Evolutionary conservation across 2,329 filamentous ascomycete species (phyloP).

Genomic region (Aspergillus felis): DNA sequence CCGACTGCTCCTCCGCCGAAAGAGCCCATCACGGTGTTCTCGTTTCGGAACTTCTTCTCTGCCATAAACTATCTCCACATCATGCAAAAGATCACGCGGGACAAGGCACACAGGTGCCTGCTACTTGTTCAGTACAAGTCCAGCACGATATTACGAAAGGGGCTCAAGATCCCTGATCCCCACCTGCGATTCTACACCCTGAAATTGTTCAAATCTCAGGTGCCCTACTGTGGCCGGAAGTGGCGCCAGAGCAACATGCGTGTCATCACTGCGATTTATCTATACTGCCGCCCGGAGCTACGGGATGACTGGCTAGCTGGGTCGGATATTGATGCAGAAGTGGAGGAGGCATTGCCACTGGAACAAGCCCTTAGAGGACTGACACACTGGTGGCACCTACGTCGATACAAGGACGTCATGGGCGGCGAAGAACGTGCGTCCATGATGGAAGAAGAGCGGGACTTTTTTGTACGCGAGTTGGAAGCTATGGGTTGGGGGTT

Average conservation of each 20-base stretch:
- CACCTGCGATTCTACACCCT: slow-evolving; percentile 88
- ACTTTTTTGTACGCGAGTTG: slow-evolving; percentile 74
- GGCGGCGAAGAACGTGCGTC: slow-evolving; percentile 45
- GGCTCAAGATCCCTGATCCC: slow-evolving; percentile 83
- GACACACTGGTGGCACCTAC: slow-evolving; percentile 92
- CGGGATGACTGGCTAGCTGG: slow-evolving; percentile 92
- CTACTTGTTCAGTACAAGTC: slow-evolving; percentile 95
- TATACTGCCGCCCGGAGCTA: slow-evolving; percentile 88
- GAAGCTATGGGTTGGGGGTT: slow-evolving; percentile 62
- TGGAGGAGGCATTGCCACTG: slow-evolving; percentile 85
- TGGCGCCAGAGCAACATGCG: slow-evolving; percentile 99
- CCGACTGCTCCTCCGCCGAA: slow-evolving; percentile 65
- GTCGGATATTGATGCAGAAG: slow-evolving; percentile 85
- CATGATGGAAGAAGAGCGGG: slow-evolving; percentile 66
- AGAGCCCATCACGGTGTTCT: slow-evolving; percentile 79
- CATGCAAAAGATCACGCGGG: slow-evolving; percentile 95
- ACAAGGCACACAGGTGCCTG: slow-evolving; percentile 91
- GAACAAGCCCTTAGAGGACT: slow-evolving; percentile 86
- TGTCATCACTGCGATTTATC: slow-evolving; percentile 93
- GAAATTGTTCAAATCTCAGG: slow-evolving; percentile 97
- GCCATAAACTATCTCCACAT: slow-evolving; percentile 92
- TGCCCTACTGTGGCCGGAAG: slow-evolving; percentile 95
- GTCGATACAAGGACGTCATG: slow-evolving; percentile 76
- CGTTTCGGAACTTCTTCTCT: slow-evolving; percentile 90
- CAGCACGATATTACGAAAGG: slow-evolving; percentile 84